Conservation (phyloP, 345 rosid species). For the Salix koriyanagi region DNA sequence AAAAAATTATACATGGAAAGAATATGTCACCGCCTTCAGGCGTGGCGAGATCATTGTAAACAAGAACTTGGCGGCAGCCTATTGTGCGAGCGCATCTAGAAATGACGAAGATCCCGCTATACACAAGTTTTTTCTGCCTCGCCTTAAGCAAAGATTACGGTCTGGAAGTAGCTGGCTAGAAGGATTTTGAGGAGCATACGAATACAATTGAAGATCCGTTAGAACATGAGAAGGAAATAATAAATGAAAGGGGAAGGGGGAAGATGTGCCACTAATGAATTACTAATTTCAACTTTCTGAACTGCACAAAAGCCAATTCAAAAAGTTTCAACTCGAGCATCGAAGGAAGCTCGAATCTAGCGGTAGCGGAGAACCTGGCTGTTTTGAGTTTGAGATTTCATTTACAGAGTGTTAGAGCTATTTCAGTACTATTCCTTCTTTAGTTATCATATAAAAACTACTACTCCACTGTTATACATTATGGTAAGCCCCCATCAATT, state of each 20-base stretch:
- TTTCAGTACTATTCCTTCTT: conserved; percentile 4
- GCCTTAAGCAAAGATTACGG: neutral
- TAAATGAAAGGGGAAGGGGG: neutral
- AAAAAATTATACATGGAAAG: neutral
- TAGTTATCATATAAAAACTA: neutral
- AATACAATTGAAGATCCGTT: neutral
- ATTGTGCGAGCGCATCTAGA: too few relatives aligned
- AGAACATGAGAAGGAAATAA: neutral
- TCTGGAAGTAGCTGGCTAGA: neutral
- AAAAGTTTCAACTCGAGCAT: neutral
- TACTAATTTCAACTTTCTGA: neutral
- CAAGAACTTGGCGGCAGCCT: neutral
- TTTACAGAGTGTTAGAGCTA: conserved; percentile 22
- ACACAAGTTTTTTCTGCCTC: neutral
- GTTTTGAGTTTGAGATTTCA: conserved; percentile 17
- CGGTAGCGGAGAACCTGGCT: conserved; percentile 1
- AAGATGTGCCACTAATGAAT: neutral
- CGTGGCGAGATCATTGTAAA: neutral
- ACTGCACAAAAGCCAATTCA: neutral
- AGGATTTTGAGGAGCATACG: neutral
- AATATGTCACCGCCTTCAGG: neutral
- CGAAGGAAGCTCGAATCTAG: neutral
- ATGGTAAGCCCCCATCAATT: conserved; percentile 14
- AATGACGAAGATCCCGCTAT: neutral
- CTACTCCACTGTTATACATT: conserved; percentile 13